A percentile compares a stretch with the other conserved stretches of the same genome.
These are phyloP conservation scores for Neofusicoccum parvum DNA, from an alignment of 2,329 filamentous ascomycete species.

Conservation along the genomic window DNA sequence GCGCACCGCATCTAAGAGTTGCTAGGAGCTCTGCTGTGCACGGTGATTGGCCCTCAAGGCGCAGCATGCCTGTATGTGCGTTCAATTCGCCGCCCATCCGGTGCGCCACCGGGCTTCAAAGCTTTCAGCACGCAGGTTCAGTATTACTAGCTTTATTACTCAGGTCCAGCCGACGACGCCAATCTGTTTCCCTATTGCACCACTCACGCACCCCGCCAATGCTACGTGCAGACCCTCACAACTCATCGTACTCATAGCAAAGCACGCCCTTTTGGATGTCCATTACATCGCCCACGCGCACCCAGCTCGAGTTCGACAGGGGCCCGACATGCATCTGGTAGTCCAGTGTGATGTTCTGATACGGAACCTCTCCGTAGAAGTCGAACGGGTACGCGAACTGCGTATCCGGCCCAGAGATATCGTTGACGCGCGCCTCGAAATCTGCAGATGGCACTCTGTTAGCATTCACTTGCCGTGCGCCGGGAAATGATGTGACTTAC, in stretches of 20 bases:
- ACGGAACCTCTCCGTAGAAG: conserved; percentile 9
- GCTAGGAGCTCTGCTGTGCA: not conserved
- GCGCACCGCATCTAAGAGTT: too few relatives aligned
- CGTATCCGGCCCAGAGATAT: conserved; percentile 24
- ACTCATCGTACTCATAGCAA: conserved; percentile 21
- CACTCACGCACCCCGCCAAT: too few relatives aligned
- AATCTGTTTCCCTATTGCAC: too few relatives aligned
- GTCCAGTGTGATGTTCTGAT: conserved; percentile 17
- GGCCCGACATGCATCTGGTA: conserved; percentile 19
- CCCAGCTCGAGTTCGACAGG: conserved; percentile 8
- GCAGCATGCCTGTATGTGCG: too few relatives aligned
- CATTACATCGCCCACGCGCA: conserved; percentile 18
- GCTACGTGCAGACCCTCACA: not conserved
- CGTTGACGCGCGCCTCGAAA: conserved; percentile 32
- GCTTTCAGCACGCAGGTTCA: too few relatives aligned
- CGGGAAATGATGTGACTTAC: not conserved
- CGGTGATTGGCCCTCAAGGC: not conserved
- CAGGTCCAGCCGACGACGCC: not conserved
- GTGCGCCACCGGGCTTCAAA: too few relatives aligned
- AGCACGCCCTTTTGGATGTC: conserved; percentile 18
- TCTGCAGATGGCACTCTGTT: conserved; percentile 30
- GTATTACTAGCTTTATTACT: not conserved
- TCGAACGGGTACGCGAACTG: conserved; percentile 20
- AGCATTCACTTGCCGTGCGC: not conserved
- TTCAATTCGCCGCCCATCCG: too few relatives aligned